A percentile compares a stretch with the other conserved stretches of the same genome.
phyloP scores from a whole-genome alignment of 495 filamentous ascomycete species.

The Durotheca rogersii region DNA sequence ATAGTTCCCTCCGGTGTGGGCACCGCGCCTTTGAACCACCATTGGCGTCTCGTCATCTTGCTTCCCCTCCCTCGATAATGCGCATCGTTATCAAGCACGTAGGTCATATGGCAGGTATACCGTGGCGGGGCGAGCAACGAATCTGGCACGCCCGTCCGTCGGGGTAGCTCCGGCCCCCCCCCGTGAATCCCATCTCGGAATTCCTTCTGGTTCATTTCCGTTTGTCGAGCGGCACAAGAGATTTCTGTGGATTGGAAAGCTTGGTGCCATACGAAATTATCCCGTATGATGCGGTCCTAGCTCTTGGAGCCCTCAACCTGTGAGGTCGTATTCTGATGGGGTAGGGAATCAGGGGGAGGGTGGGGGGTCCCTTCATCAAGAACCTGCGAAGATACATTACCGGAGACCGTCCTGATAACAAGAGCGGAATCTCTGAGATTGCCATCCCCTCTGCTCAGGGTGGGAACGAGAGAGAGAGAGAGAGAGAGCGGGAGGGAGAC shows the following conservation, averaged over 20 bases:
- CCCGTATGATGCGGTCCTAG: too few species aligned
- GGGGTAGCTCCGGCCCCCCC: neutral
- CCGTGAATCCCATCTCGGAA: neutral
- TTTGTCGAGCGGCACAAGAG: neutral
- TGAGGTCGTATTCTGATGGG: neutral
- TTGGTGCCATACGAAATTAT: too few species aligned
- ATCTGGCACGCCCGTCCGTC: neutral
- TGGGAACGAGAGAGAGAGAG: too few species aligned
- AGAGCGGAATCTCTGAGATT: neutral
- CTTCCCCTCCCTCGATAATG: neutral
- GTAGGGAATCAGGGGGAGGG: too few species aligned
- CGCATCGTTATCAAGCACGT: neutral
- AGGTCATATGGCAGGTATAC: neutral
- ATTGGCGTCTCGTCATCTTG: constrained; percentile 3
- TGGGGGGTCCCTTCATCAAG: neutral
- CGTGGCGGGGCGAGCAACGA: neutral
- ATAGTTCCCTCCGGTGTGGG: too few species aligned
- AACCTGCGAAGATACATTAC: neutral
- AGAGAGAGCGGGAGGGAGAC: too few species aligned
- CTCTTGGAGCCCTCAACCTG: too few species aligned
- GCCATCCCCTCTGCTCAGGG: neutral
- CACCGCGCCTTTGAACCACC: too few species aligned
- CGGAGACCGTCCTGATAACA: neutral
- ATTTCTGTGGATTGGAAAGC: too few species aligned
- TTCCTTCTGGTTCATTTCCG: too few species aligned